phyloP scores from a whole-genome alignment of 768 basidiomycete genomes.

The Suillus occidentalis region DNA sequence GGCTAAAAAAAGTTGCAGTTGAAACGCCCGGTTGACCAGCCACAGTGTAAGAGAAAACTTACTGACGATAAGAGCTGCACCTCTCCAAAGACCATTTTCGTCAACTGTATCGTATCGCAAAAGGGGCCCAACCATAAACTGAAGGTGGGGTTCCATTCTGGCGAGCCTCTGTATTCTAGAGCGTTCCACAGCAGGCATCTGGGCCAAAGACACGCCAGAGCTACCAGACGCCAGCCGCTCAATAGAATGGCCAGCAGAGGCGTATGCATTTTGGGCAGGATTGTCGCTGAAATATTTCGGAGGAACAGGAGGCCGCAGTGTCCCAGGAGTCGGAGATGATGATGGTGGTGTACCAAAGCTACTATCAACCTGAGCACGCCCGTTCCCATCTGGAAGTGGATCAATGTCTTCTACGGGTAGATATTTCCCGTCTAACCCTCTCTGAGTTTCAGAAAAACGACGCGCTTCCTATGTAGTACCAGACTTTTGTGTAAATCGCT shows the following conservation, averaged over 20 bases:
- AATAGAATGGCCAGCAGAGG: constrained; percentile 1
- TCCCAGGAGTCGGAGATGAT: constrained; percentile 36
- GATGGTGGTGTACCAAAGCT: constrained; percentile 44
- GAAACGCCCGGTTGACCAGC: neutral
- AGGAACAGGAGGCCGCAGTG: constrained; percentile 44
- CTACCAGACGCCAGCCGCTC: constrained; percentile 22
- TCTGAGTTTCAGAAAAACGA: constrained; percentile 30
- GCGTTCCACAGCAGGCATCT: constrained; percentile 62
- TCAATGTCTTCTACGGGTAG: constrained; percentile 55
- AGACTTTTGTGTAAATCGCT: neutral
- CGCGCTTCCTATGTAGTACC: constrained; percentile 29
- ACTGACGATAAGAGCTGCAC: constrained; percentile 88
- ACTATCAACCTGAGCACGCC: constrained; percentile 51
- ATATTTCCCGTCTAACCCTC: constrained; percentile 51
- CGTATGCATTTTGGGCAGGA: constrained; percentile 15
- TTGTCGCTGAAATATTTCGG: constrained; percentile 39
- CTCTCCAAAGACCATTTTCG: constrained; percentile 77
- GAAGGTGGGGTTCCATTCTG: constrained; percentile 79
- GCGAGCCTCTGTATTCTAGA: constrained; percentile 57
- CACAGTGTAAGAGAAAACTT: constrained; percentile 33
- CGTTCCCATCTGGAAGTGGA: constrained; percentile 55
- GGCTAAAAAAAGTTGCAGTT: constrained; percentile 40
- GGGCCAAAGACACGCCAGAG: constrained; percentile 37
- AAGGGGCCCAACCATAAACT: constrained; percentile 90
- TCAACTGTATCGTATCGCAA: constrained; percentile 89